These are phyloP conservation scores for Fusarium pilosicola DNA, from an alignment of 2,329 filamentous ascomycete species.

Conservation along the genomic window DNA sequence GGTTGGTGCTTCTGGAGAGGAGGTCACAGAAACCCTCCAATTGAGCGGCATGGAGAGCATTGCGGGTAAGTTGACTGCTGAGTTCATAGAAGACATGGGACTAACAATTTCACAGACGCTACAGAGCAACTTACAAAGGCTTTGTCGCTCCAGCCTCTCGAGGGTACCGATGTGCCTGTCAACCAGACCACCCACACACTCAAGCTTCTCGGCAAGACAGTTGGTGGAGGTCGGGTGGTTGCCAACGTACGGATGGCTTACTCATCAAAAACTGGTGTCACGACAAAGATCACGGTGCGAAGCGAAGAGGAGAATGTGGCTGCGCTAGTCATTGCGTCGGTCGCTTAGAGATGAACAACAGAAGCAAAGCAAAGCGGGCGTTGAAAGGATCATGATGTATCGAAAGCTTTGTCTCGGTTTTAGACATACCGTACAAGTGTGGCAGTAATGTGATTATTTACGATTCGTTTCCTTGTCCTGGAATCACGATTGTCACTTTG, in stretches of 20 bases:
- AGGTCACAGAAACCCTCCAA: slow-evolving; percentile 91
- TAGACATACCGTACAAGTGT: slow-evolving; percentile 40
- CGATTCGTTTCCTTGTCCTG: slow-evolving; percentile 26
- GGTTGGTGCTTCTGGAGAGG: slow-evolving; percentile 86
- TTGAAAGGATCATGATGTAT: slow-evolving; percentile 51
- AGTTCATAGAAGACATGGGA: background rate
- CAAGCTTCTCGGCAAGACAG: slow-evolving; percentile 95
- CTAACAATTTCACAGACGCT: slow-evolving; percentile 71
- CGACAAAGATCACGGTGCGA: slow-evolving; percentile 92
- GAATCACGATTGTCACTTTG: slow-evolving; percentile 21
- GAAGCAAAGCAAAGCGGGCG: slow-evolving; percentile 47
- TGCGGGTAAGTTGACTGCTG: slow-evolving; percentile 70
- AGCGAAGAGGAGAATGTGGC: slow-evolving; percentile 94
- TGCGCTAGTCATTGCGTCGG: slow-evolving; percentile 81
- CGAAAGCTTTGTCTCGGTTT: slow-evolving; percentile 44
- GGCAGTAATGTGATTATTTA: slow-evolving; percentile 41
- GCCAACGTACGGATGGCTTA: slow-evolving; percentile 92
- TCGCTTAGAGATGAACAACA: slow-evolving; percentile 69
- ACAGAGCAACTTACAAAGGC: slow-evolving; percentile 89
- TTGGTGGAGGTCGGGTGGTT: slow-evolving; percentile 88
- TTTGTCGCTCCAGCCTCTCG: slow-evolving; percentile 90
- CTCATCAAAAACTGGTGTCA: slow-evolving; percentile 91
- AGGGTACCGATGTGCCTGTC: slow-evolving; percentile 91
- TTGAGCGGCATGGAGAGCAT: slow-evolving; percentile 91
- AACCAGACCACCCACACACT: slow-evolving; percentile 92